Base-by-base conservation (phyloP, 2,329 filamentous ascomycete genomes). In the Botryotinia calthae region DNA sequence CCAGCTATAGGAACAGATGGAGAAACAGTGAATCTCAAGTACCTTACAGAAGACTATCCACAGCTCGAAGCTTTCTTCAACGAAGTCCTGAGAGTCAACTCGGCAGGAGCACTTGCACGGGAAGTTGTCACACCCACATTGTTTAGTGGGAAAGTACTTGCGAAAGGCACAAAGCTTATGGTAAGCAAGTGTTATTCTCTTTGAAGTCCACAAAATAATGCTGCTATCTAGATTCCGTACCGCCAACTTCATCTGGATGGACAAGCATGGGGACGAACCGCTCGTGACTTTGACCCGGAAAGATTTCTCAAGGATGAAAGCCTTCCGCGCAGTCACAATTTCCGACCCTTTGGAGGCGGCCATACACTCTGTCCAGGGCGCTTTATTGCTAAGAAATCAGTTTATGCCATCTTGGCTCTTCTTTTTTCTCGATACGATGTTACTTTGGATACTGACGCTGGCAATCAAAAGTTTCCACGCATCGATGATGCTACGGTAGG, bases 141-240 rank as follows among this genome's bases (percentile, higher is more conserved):
- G 5, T 40, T 73, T 8, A 64, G n/a, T 37, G 46, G 63, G 6
- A 51, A 64, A 48, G 6, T 62, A 16, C 56, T 72, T 14, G 28
- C 12, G 22, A 40, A n/a, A n/a, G 69, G 72, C 25, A 42, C 28
- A 9, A 73, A 65, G 46, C 22, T 73, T 20, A 44, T 73, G 44
- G 61, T 68, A 44, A 82, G 85, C 5, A 31, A 25, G n/a, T 2
- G 12, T 1, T 31, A 5, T 9, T 2, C 22, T 14, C 2, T 37
- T 59, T 40, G 18, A 25, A 0, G 2, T 28, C 90, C 79, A 97
- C 97, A 88, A 87, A 37, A 16, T 69, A 44, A 61, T 22, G 7
- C 12, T 25, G 2, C 14, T 22, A 59, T 54, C 25, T 20, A 69
- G 66, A 59, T 59, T 42, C 63, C 69, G 5, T 72, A 54, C 63